Percentiles rank a stretch among this genome's conserved stretches.
These are phyloP conservation scores for Daldinia bambusicola DNA, from an alignment of 495 filamentous ascomycete species.

Conservation along the genomic window DNA sequence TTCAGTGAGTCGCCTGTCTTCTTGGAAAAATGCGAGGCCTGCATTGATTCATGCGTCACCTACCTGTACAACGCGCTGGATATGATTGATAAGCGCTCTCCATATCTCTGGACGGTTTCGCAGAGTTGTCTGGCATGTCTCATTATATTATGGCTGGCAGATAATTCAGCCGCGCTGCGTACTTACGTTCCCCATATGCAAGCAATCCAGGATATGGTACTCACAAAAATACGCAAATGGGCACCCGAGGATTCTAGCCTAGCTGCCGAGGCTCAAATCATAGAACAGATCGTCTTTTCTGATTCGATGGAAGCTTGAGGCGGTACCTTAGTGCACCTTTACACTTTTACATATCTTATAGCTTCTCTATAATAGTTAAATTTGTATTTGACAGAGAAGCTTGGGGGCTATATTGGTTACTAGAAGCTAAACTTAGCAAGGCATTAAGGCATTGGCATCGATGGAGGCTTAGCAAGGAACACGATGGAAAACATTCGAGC, in stretches of 20 bases:
- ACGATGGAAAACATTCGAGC: not conserved
- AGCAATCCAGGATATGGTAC: conserved; percentile 42
- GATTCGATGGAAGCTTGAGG: conserved; percentile 40
- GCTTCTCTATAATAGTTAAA: not conserved
- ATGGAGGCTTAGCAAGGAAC: not conserved
- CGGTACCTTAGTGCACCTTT: not conserved
- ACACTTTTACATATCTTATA: not conserved
- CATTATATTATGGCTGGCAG: conserved; percentile 45
- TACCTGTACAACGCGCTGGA: conserved; percentile 48
- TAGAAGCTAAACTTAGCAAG: conserved; percentile 11
- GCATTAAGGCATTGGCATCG: not conserved
- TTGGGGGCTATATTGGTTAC: not conserved
- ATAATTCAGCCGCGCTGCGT: conserved; percentile 41
- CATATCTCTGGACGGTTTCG: conserved; percentile 49
- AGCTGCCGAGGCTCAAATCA: conserved; percentile 46
- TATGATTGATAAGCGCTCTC: conserved; percentile 49
- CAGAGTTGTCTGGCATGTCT: conserved; percentile 48
- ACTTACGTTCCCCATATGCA: conserved; percentile 45
- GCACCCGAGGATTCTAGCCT: conserved; percentile 47
- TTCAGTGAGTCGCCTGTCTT: conserved; percentile 40
- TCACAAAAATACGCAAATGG: conserved; percentile 46
- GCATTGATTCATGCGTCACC: conserved; percentile 48
- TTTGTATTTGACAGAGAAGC: not conserved
- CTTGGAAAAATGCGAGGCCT: conserved; percentile 47
- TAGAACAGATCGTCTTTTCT: conserved; percentile 42